Base-by-base conservation (phyloP, 2,329 filamentous ascomycete species). In the Colletotrichum agaves region DNA sequence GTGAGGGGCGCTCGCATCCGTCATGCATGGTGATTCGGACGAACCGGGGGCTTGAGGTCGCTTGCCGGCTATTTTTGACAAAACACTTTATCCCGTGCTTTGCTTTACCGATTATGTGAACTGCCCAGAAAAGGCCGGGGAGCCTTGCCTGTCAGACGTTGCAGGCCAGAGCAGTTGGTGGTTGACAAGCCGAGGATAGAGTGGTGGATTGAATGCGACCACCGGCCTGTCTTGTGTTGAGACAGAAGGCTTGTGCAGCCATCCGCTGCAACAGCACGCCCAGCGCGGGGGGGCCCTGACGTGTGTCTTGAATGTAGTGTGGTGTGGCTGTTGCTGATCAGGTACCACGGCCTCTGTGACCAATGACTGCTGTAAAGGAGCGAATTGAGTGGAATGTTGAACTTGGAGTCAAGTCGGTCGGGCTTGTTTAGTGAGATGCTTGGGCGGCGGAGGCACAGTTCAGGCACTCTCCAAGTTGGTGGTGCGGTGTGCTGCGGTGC, bases 191-290 rank as follows among this genome's bases (percentile, higher is more conserved):
- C 21, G 46, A 67, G 44, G 46, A 47, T 63, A 60, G 47, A 64
- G 46, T 64, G 62, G 23, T 53, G 62, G n/a, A 43, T 56, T 62
- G 43, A 19, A 53, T 43, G 46, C 44, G 41, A 60, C 46, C 61
- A 64, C 39, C 31, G 43, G 66, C 63, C 41, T 56, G 66, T 67
- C 62, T 57, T 56, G 62, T 52, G 62, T 49, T 67, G 62, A 69
- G 66, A 69, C 66, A 67, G 35, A 50, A 57, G 55, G 62, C 60
- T 53, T 66, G 61, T 50, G 61, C 47, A 56, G 41, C 65, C 47
- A 61, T 37, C 41, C 39, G 65, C 46, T 61, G 61, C 44, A 8
- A 43, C 33, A 41, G 44, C 52, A 44, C 46, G 53, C 35, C 12
- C 44, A 19, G 61, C 33, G 37, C 60, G 47, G 44, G 60, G 63